phyloP scores from a whole-genome alignment of 2,329 filamentous ascomycete species.

The Diplodia corticola region DNA sequence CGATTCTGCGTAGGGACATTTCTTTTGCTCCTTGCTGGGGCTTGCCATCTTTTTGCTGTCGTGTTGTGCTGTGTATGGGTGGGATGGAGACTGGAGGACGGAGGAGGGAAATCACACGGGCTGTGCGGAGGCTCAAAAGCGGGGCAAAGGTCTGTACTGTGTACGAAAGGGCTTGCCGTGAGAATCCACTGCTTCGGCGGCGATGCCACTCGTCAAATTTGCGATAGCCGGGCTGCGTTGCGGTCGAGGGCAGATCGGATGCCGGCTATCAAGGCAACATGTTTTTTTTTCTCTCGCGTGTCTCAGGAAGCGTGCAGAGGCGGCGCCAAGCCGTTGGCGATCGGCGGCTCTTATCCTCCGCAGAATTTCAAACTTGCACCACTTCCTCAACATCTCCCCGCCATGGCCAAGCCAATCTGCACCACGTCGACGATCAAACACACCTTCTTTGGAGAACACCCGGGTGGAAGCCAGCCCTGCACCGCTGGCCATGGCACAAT shows the following conservation, averaged over 20 bases:
- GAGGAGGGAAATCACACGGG: not conserved
- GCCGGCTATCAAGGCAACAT: not conserved
- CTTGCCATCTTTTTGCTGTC: not conserved
- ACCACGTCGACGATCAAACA: not conserved
- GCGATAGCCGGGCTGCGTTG: too few species aligned
- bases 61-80: not conserved
- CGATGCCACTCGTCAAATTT: not conserved
- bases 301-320: not conserved
- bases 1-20: constrained; percentile 18
- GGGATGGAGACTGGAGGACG: too few species aligned
- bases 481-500: not conserved
- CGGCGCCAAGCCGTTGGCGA: not conserved
- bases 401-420: not conserved
- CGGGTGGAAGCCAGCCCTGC: not conserved
- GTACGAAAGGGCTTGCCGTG: too few species aligned
- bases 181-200: too few species aligned
- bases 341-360: not conserved
- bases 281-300: not conserved
- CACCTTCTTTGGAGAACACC: not conserved
- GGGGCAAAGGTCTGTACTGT: too few species aligned
- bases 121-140: not conserved
- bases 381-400: not conserved
- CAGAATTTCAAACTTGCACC: not conserved
- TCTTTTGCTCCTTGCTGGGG: not conserved
- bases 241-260: too few species aligned